Percentiles rank a stretch among this genome's conserved stretches.
Conservation (phyloP, 495 filamentous ascomycete species). For the Tuber aestivum region DNA sequence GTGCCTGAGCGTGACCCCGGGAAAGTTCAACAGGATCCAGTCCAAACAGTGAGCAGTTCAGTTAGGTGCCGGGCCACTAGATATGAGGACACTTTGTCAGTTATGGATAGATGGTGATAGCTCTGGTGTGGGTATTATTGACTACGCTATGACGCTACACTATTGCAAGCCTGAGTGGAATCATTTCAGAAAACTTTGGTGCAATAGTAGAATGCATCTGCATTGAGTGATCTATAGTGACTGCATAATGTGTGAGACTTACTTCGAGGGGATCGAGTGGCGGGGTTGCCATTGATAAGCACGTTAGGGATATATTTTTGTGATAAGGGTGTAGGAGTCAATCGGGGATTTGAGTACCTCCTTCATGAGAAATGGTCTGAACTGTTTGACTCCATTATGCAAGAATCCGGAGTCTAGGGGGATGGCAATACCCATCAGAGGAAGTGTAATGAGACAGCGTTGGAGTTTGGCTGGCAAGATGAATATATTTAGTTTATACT, state of each 20-base stretch:
- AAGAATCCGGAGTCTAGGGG: slow-evolving; percentile 98
- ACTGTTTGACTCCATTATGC: slow-evolving; percentile 95
- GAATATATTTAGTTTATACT: no score
- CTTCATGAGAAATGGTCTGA: slow-evolving; percentile 93
- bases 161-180: slow-evolving; percentile 92
- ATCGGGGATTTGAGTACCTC: slow-evolving; percentile 97
- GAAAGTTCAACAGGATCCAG: no score
- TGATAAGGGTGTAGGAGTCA: slow-evolving; percentile 88
- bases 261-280: no score
- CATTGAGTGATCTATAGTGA: no score
- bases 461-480: slow-evolving; percentile 40
- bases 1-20: no score
- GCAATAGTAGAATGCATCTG: slow-evolving; percentile 46
- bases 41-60: no score
- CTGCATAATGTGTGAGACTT: no score
- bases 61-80: no score
- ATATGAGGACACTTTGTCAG: no score
- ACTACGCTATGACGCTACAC: slow-evolving; percentile 35
- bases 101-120: no score
- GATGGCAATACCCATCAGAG: slow-evolving; percentile 92
- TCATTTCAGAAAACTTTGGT: slow-evolving; percentile 63
- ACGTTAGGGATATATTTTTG: slow-evolving; percentile 98
- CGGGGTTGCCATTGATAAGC: background rate
- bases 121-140: no score
- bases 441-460: slow-evolving; percentile 94